Evolutionary conservation across 345 rosid genomes (phyloP).

Genomic region (Geranium rotundifolium): DNA sequence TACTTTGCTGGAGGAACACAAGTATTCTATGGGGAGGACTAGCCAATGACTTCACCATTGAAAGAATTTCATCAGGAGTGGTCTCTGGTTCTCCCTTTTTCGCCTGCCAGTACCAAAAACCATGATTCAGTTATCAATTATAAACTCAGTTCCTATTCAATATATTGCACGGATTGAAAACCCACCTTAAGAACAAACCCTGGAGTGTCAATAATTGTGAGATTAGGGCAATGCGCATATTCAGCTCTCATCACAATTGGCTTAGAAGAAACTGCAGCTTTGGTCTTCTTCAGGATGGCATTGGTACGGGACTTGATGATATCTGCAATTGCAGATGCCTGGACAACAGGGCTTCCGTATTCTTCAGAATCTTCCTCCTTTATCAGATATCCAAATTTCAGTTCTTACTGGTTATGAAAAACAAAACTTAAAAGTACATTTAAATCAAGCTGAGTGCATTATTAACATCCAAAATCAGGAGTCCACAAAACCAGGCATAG

Average conservation of each 20-base stretch:
- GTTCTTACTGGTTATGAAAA: not conserved
- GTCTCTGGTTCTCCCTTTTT: slow-evolving; percentile 96
- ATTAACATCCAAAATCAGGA: not conserved
- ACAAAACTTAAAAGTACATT: not conserved
- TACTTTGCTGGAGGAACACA: slow-evolving; percentile 89
- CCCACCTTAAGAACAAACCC: slow-evolving; percentile 92
- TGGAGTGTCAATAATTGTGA: slow-evolving; percentile 92
- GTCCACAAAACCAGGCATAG: too few species aligned
- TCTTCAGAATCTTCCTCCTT: slow-evolving; percentile 94
- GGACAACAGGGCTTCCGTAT: slow-evolving; percentile 67
- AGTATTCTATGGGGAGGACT: slow-evolving; percentile 93
- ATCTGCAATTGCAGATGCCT: slow-evolving; percentile 62
- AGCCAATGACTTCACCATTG: slow-evolving; percentile 88
- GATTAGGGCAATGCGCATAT: slow-evolving; percentile 91
- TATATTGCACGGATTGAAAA: not conserved
- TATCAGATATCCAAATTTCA: slow-evolving; percentile 4
- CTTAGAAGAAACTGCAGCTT: slow-evolving; percentile 80
- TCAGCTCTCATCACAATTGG: slow-evolving; percentile 98
- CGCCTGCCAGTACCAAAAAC: slow-evolving; percentile 34
- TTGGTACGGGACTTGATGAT: slow-evolving; percentile 74
- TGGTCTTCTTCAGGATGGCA: slow-evolving; percentile 51
- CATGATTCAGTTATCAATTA: not conserved
- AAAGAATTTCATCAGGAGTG: slow-evolving; percentile 82
- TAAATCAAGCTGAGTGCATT: not conserved
- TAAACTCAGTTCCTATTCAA: not conserved